phyloP scores from a whole-genome alignment of 2,329 filamentous ascomycete genomes.

The Microascus cirrosus region DNA sequence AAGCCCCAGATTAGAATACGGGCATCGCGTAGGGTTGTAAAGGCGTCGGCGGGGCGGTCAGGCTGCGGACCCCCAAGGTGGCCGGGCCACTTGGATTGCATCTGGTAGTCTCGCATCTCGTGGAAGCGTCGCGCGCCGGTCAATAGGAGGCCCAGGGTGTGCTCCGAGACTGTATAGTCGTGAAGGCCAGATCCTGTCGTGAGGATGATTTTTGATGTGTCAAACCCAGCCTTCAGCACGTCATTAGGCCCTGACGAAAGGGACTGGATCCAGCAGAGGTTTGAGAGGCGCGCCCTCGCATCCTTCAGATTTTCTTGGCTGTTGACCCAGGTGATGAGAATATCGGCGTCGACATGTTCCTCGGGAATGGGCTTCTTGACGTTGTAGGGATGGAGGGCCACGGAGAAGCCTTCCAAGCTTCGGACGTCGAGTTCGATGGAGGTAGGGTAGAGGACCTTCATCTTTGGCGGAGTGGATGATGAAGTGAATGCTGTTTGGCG shows the following conservation, averaged over 20 bases:
- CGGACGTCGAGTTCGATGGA: conserved; percentile 45
- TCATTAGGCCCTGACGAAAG: conserved; percentile 57
- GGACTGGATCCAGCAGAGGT: conserved; percentile 54
- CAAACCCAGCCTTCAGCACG: conserved; percentile 50
- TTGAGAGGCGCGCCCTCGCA: conserved; percentile 40
- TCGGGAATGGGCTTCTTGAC: conserved; percentile 43
- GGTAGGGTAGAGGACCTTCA: conserved; percentile 59
- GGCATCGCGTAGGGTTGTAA: conserved; percentile 49
- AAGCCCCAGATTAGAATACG: conserved; percentile 53
- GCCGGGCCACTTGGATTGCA: conserved; percentile 42
- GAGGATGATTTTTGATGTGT: conserved; percentile 33
- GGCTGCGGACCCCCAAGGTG: conserved; percentile 52
- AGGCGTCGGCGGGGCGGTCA: conserved; percentile 41
- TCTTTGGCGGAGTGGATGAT: conserved; percentile 15
- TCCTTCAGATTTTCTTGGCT: conserved; percentile 44
- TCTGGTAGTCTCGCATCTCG: conserved; percentile 53
- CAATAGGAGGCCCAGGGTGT: conserved; percentile 47
- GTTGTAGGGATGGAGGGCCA: conserved; percentile 48
- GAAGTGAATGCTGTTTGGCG: background rate
- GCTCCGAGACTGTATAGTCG: conserved; percentile 54
- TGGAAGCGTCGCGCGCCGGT: conserved; percentile 44
- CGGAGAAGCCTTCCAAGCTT: conserved; percentile 46
- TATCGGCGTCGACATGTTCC: conserved; percentile 45
- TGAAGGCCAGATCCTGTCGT: conserved; percentile 54
- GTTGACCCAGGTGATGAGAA: conserved; percentile 54